Evolutionary conservation across 331 rosid genomes (phyloP), one percentile per base, ranked within the genome.

Genomic region (Malus hybrid): DNA sequence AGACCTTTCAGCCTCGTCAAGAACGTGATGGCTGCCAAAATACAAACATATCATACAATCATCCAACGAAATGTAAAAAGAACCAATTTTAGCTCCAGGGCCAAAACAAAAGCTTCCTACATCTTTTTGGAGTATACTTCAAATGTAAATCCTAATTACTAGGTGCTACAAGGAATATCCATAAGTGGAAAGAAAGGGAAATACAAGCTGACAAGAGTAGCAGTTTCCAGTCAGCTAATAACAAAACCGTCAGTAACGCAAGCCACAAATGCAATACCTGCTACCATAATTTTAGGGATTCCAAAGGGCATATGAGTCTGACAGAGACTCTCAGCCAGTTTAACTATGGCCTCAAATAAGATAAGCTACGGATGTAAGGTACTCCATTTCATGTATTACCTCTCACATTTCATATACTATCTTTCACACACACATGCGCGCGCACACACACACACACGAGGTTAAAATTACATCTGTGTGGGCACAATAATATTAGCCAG

Each of bases 1-100:
- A 62, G 99, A 95, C 87, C 99, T 89, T 75, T 95, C 99, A 61
- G 97, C 99, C 82, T 92, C 99, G 1, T 94, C 99, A 34, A 94
- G 99, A 68, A 94, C 97, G 50, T 92, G 97, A 87, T 90, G 97
- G 85, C 99, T 94, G 89, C 82, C 62, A 82, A 77, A 78, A 4
- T 34, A 42, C 84, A 63, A 74, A 53, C 67, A 77, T 18, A 39
- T 71, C 68, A 78, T 53, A 30, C n/a, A 1, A 9, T 52, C 46
- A 39, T 39, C 46, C 46, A 60, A 56, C 16, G 66, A 64, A 32
- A 77, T 34, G 58, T 14, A 14, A 68, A 24, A 14, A 14, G 5
- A 56, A 56, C 12, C 10, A 56, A 56, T n/a, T 19, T 19, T 7
- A 56, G 20, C 62, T 56, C 62, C 62, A 52, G 5, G 62, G 62